These are phyloP conservation scores for Solanum paucissectum DNA, from an alignment of 257 asterid genomes.

Conservation along the genomic window DNA sequence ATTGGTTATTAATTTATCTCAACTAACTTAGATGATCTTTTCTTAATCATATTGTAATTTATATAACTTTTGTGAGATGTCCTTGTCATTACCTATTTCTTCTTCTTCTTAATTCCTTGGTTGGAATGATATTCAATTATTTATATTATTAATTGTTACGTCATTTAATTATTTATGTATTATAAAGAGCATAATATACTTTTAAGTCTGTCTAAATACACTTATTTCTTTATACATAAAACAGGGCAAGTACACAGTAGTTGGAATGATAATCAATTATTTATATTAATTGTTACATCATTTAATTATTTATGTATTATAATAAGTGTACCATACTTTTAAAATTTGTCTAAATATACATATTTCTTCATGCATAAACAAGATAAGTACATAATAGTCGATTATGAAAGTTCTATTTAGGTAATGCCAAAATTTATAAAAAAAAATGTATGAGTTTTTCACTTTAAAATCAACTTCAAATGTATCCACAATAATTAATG, in stretches of 20 bases:
- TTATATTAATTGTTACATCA: not conserved
- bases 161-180: no score
- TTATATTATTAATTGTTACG: not conserved
- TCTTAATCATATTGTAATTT: not conserved
- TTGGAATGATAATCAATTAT: not conserved
- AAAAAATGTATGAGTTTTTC: not conserved
- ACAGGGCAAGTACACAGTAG: not conserved
- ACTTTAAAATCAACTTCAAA: not conserved
- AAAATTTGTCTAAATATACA: no score
- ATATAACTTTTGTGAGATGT: not conserved
- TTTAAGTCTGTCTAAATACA: not conserved
- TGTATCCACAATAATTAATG: not conserved
- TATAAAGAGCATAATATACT: not conserved
- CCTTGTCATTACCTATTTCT: not conserved
- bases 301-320: not conserved
- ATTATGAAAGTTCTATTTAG: not conserved
- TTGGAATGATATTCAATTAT: not conserved
- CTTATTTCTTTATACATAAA: not conserved
- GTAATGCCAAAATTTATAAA: not conserved
- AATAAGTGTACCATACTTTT: not conserved
- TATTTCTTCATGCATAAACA: not conserved
- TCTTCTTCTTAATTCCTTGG: not conserved
- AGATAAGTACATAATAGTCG: not conserved
- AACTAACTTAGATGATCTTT: not conserved
- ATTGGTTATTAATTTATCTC: not conserved